Conservation (phyloP, 129 eudicot species). For the Centella asiatica region DNA sequence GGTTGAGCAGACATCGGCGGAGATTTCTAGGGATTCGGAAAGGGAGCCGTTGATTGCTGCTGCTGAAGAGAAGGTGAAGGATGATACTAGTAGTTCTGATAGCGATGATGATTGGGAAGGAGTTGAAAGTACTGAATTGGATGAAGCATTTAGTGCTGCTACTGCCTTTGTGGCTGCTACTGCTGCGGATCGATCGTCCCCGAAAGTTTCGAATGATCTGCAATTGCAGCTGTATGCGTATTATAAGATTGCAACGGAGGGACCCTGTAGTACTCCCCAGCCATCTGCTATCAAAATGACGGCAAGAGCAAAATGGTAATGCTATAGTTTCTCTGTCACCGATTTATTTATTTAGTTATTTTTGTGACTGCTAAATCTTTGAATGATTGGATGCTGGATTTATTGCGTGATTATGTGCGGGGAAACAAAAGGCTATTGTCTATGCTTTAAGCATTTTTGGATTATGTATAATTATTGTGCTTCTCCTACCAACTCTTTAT, state of each 20-base stretch:
- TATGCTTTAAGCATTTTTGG: too few species aligned
- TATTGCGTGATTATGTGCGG: too few species aligned
- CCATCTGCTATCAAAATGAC: conserved; percentile 89
- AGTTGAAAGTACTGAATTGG: conserved; percentile 90
- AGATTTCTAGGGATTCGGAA: conserved; percentile 34
- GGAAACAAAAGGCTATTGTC: too few species aligned
- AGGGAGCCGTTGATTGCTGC: conserved; percentile 35
- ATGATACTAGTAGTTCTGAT: conserved; percentile 14
- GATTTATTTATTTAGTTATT: neutral
- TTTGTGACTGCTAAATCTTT: too few species aligned
- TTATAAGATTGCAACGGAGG: conserved; percentile 94
- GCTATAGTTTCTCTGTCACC: neutral
- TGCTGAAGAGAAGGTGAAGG: conserved; percentile 19
- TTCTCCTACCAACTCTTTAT: too few species aligned
- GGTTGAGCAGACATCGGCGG: conserved; percentile 7
- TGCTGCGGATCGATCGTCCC: conserved; percentile 55
- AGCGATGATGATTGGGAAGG: conserved; percentile 99
- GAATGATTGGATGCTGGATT: neutral
- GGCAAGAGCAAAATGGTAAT: conserved; percentile 92
- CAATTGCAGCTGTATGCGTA: conserved; percentile 84
- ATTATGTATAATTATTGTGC: too few species aligned
- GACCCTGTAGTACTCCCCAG: conserved; percentile 75
- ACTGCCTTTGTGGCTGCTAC: conserved; percentile 93
- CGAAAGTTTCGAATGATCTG: conserved; percentile 62
- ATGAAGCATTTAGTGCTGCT: conserved; percentile 93